A percentile compares a stretch with the other conserved stretches of the same genome.
Conservation (phyloP, 2,329 filamentous ascomycete genomes). For the Lachnellula willkommii region DNA sequence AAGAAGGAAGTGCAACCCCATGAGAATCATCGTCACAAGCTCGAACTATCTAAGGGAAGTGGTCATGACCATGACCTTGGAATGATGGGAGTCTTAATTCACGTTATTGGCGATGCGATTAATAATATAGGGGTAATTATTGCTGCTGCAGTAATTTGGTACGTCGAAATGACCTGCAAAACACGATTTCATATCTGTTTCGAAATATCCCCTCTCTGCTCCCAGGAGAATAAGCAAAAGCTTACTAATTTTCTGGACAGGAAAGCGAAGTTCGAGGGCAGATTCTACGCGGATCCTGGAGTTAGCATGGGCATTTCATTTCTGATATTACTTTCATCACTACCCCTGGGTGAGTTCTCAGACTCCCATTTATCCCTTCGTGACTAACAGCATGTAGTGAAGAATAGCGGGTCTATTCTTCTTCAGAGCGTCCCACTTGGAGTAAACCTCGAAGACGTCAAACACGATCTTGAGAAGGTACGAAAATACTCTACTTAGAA, state of each 20-base stretch:
- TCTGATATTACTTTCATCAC: slow-evolving; percentile 63
- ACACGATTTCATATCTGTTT: too few relatives aligned
- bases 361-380: background rate
- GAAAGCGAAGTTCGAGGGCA: slow-evolving; percentile 46
- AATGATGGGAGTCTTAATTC: slow-evolving; percentile 64
- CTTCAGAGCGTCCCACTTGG: slow-evolving; percentile 60
- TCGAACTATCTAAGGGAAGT: slow-evolving; percentile 23
- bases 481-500: slow-evolving; percentile 3
- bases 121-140: slow-evolving; percentile 74
- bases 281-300: slow-evolving; percentile 68
- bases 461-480: slow-evolving; percentile 63
- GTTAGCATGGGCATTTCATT: slow-evolving; percentile 64
- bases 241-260: too few relatives aligned
- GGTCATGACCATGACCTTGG: slow-evolving; percentile 55
- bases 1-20: slow-evolving; percentile 30
- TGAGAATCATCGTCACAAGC: slow-evolving; percentile 45
- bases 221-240: too few relatives aligned
- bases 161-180: too few relatives aligned
- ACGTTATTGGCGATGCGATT: slow-evolving; percentile 66
- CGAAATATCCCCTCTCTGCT: too few relatives aligned
- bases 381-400: slow-evolving; percentile 34
- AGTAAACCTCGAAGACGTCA: slow-evolving; percentile 57
- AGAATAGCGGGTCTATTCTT: slow-evolving; percentile 58
- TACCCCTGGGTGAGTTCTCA: slow-evolving; percentile 44
- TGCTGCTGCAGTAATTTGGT: slow-evolving; percentile 64